Base-by-base conservation (phyloP, 2,329 filamentous ascomycete species). In the Claviceps sp. region DNA sequence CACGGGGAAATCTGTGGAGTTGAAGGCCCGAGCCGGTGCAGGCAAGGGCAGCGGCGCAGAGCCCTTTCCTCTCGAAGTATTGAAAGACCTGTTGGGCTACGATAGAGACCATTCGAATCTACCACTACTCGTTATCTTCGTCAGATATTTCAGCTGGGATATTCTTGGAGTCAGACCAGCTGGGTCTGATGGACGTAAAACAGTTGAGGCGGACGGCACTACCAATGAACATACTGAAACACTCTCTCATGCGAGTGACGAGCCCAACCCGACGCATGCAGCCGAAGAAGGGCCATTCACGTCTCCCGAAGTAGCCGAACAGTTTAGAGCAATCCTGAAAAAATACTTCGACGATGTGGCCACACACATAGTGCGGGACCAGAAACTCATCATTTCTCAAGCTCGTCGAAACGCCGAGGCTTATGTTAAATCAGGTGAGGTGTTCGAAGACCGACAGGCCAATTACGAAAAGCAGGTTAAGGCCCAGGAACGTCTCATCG, bases 351-450 rank as follows among this genome's bases (percentile, higher is more conserved):
- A 96, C 52, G 90, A 95, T 64, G 87, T 97, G 58, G 95, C 95
- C 63, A 74, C 78, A 16, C 93, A 97, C 62, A 76, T 98, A 34
- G 67, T 90, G 34, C 84, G 87, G n/a, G 89, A 97, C 61, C 93
- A 98, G 65, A 93, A 95, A 66, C 84, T 86, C 42, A 84, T 98
- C 42, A 80, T 83, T 50, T 82, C 80, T 26, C 93, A 98, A 69
- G 89, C 87, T 51, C 87, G 89, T 56, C 89, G 91, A 59, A 98
- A 98, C 68, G 91, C 93, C 1, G 93, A 98, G 68, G 93, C 91
- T 5, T 98, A 98, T 61, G 91, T 98, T 61, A 96, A 96, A 63
- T 97, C 93, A 40, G 93, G 93, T 2, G 93, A 98, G 64, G 91
- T 98, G 5, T 97, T 98, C 57, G 93, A 98, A 65, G 93, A 98